A percentile compares a stretch with the other conserved stretches of the same genome.
Conservation (phyloP, 2,329 filamentous ascomycete species). For the Trichoderma breve region DNA sequence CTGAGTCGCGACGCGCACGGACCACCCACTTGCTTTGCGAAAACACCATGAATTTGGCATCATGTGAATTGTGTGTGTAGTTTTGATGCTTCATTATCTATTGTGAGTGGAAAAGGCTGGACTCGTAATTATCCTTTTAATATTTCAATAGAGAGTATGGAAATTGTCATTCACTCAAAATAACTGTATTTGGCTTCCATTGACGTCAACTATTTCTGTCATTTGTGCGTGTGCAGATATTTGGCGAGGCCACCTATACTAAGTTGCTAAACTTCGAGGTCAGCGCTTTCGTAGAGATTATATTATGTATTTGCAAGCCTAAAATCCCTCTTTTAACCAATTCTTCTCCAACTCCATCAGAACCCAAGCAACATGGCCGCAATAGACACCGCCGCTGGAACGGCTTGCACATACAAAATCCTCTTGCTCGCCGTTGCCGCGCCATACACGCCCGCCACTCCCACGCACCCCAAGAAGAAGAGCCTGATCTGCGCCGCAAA, state of each 20-base stretch:
- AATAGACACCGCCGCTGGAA: conserved; percentile 25
- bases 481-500: conserved; percentile 44
- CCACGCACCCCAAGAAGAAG: conserved; percentile 49
- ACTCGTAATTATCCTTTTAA: not conserved
- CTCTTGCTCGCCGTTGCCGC: conserved; percentile 39
- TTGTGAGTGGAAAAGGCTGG: not conserved
- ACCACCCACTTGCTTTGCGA: not conserved
- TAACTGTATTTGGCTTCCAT: not conserved
- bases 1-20: conserved; percentile 6
- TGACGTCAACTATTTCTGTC: not conserved
- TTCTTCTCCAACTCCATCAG: not conserved
- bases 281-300: not conserved
- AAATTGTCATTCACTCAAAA: not conserved
- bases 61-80: not conserved
- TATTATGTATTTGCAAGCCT: not conserved
- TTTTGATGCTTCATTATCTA: not conserved
- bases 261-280: not conserved
- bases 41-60: not conserved
- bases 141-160: too few species aligned
- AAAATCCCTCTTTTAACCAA: not conserved
- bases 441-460: conserved; percentile 46
- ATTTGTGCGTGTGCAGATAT: not conserved
- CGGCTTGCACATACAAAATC: conserved; percentile 45
- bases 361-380: conserved; percentile 10
- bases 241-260: not conserved